Conservation (phyloP, 441 rosid species). For the Erodium chrysanthum region DNA sequence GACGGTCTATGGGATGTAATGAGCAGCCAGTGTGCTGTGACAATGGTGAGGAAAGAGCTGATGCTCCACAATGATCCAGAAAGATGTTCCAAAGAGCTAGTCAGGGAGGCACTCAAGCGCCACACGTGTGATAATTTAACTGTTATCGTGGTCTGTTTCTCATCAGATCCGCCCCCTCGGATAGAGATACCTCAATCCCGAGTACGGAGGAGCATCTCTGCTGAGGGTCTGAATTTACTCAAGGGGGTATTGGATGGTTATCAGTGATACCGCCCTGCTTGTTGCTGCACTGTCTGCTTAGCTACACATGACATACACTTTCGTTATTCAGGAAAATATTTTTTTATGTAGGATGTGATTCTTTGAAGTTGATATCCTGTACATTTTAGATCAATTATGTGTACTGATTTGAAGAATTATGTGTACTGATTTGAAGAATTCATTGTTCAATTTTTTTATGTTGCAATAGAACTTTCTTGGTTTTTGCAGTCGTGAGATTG, state of each 20-base stretch:
- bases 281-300: slow-evolving; percentile 8
- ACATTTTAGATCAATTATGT: slow-evolving; percentile 24
- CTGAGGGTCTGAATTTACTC: slow-evolving; percentile 70
- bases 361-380: slow-evolving; percentile 24
- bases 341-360: slow-evolving; percentile 17
- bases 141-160: slow-evolving; percentile 59
- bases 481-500: too few relatives aligned
- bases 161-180: slow-evolving; percentile 67
- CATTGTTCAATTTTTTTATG: slow-evolving; percentile 11
- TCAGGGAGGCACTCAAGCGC: slow-evolving; percentile 55
- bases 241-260: slow-evolving; percentile 59
- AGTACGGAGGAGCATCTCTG: slow-evolving; percentile 68
- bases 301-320: slow-evolving; percentile 14
- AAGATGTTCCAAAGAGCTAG: slow-evolving; percentile 70
- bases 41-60: slow-evolving; percentile 47
- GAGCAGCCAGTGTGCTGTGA: slow-evolving; percentile 78
- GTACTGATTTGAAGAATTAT: slow-evolving; percentile 17
- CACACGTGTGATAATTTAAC: slow-evolving; percentile 73
- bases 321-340: slow-evolving; percentile 11
- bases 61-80: slow-evolving; percentile 58
- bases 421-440: slow-evolving; percentile 16
- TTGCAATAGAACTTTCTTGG: background rate
- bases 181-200: slow-evolving; percentile 51
- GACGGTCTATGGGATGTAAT: slow-evolving; percentile 92
- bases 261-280: slow-evolving; percentile 22